Evolutionary conservation across 352 stramenopile species (phyloP).

Genomic region (Phytophthora rubi): DNA sequence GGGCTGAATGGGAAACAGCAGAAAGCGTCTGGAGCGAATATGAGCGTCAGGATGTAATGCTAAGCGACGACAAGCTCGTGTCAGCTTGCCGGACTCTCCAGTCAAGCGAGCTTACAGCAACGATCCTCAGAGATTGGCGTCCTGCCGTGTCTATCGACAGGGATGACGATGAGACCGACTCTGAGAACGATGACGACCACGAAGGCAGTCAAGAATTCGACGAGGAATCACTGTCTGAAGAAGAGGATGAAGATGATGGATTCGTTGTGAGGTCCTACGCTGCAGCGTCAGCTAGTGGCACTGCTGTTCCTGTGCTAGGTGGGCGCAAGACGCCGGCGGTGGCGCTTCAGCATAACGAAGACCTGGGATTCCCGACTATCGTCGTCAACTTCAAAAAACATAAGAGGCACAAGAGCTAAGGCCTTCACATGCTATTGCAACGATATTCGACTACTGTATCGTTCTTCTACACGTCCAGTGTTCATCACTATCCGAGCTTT

Average conservation of each 20-base stretch:
- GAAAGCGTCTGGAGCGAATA: conserved; percentile 23
- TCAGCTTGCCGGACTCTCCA: conserved; percentile 40
- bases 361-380: conserved; percentile 44
- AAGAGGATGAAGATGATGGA: conserved; percentile 37
- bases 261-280: conserved; percentile 35
- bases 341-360: conserved; percentile 43
- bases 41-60: conserved; percentile 36
- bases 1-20: conserved; percentile 22
- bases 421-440: conserved; percentile 15
- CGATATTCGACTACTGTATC: conserved; percentile 5
- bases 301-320: neutral
- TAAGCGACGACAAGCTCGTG: conserved; percentile 43
- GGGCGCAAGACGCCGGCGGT: conserved; percentile 21
- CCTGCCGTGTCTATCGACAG: conserved; percentile 29
- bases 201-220: conserved; percentile 29
- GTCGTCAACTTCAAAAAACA: conserved; percentile 56
- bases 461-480: conserved; percentile 15
- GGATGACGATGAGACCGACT: conserved; percentile 36
- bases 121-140: conserved; percentile 43
- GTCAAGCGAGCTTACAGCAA: conserved; percentile 27
- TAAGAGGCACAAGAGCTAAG: conserved; percentile 44
- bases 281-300: conserved; percentile 2
- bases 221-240: conserved; percentile 40
- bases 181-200: conserved; percentile 49
- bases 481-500: conserved; percentile 62